Base-by-base conservation (phyloP, 257 asterid species). In the Solanum lycopersicoides region DNA sequence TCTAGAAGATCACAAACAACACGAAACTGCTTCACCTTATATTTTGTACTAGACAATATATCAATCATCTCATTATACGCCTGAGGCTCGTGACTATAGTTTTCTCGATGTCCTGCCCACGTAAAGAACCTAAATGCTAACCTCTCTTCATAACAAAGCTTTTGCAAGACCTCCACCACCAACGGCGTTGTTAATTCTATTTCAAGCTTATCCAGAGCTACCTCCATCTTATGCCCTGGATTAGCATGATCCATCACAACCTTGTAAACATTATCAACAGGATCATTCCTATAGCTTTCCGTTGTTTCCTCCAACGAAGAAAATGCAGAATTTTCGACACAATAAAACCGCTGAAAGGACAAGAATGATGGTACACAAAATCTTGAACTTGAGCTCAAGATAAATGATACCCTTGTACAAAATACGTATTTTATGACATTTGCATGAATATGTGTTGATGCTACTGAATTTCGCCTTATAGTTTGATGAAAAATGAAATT, bases 11-110 rank as follows among this genome's bases (percentile, higher is more conserved):
- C 98, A 80, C 99, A 95, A 59, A 97, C 86, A 10, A 97, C 92
- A 35, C 96, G 94, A 60, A 95, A 95, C 93, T 97, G 98, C 90
- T 93, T 95, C 76, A 95, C 95, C 93, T 93, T 97, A 90, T 95
- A 92, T 88, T 95, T 97, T 14, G 99, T 95, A 87, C 95, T 93
- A 7, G 98, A 97, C 39, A 97, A 86, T 89, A 93, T 94, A 86
- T 95, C 98, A 80, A 97, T 94, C 95, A 97, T 97, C 85, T 89
- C 91, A 56, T 94, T 95, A 88, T 92, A 96, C 1, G 94, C 94
- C 80, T 92, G 95, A 39, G 95, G 90, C 92, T 97, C 98, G 11
- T 97, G 99, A 59, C 90, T 88, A 60, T 94, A 97, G 68, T 92
- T 84, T 77, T 95, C 98, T 74, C 84, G 93, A 86, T 86, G 92